Evolutionary conservation across 352 stramenopile species (phyloP).

Genomic region (Globisporangium viniferum): DNA sequence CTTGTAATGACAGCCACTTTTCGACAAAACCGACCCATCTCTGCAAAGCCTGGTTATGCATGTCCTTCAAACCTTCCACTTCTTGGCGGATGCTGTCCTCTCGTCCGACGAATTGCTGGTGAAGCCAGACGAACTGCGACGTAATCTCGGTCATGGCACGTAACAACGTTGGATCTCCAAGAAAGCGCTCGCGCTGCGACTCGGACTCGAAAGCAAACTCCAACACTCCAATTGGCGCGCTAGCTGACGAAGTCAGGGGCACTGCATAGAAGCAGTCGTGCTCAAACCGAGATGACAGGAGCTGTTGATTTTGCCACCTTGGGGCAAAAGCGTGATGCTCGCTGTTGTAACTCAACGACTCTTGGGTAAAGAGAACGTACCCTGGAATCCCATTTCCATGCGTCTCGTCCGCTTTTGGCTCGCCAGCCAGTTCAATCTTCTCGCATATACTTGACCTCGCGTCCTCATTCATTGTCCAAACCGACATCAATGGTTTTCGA

Average conservation of each 20-base stretch:
- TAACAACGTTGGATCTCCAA: neutral
- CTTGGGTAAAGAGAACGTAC: conserved; percentile 8
- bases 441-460: neutral
- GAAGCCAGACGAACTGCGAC: neutral
- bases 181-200: conserved; percentile 8
- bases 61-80: neutral
- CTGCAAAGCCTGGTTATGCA: neutral
- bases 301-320: neutral
- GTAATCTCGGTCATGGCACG: neutral
- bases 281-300: neutral
- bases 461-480: conserved; percentile 3
- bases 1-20: conserved; percentile 8
- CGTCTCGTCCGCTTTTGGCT: neutral
- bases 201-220: conserved; percentile 18
- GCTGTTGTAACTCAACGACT: conserved; percentile 7
- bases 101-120: neutral
- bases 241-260: conserved; percentile 1
- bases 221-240: conserved; percentile 2
- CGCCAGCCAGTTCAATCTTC: conserved; percentile 2
- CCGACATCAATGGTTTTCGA: neutral
- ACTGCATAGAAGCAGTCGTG: conserved; percentile 4
- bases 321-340: conserved; percentile 8
- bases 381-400: conserved; percentile 3
- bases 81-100: neutral
- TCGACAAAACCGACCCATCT: conserved; percentile 12